A percentile compares a stretch with the other conserved stretches of the same genome.
These are phyloP conservation scores for Vitis hybrid DNA, from an alignment of 177 flowering plant genomes.

Conservation along the genomic window DNA sequence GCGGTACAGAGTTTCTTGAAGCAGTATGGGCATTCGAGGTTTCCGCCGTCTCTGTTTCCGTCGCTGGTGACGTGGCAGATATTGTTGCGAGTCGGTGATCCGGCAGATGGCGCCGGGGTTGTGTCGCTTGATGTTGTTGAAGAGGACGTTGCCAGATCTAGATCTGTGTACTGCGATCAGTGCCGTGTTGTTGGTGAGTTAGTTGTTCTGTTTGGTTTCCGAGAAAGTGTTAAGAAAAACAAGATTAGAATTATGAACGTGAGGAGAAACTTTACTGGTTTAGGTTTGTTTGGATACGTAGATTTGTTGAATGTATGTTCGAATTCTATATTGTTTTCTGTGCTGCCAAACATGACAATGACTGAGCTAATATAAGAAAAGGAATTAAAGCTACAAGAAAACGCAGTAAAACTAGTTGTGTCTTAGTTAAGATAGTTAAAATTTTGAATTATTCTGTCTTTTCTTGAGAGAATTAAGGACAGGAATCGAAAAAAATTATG, in stretches of 20 bases:
- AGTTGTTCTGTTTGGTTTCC: neutral
- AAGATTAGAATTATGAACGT: neutral
- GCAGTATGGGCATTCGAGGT: constrained; percentile 43
- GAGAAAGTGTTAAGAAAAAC: neutral
- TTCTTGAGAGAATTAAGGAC: no score
- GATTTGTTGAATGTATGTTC: neutral
- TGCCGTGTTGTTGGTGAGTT: constrained; percentile 80
- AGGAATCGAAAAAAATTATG: no score
- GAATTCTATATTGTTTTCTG: no score
- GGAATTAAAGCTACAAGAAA: no score
- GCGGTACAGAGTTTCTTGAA: constrained; percentile 43
- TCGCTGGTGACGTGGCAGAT: constrained; percentile 70
- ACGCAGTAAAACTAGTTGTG: no score
- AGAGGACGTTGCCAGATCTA: constrained; percentile 62
- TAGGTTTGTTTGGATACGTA: neutral
- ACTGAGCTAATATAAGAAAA: no score
- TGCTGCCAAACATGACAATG: no score
- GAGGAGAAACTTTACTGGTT: neutral
- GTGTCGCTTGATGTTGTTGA: constrained; percentile 56
- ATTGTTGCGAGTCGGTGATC: constrained; percentile 55
- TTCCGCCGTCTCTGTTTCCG: constrained; percentile 51
- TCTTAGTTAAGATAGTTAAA: no score
- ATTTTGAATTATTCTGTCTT: no score
- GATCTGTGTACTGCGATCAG: constrained; percentile 69
- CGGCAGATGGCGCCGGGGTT: constrained; percentile 23